These are phyloP conservation scores for Helianthus annuus DNA, from an alignment of 129 eudicot genomes.

Conservation along the genomic window DNA sequence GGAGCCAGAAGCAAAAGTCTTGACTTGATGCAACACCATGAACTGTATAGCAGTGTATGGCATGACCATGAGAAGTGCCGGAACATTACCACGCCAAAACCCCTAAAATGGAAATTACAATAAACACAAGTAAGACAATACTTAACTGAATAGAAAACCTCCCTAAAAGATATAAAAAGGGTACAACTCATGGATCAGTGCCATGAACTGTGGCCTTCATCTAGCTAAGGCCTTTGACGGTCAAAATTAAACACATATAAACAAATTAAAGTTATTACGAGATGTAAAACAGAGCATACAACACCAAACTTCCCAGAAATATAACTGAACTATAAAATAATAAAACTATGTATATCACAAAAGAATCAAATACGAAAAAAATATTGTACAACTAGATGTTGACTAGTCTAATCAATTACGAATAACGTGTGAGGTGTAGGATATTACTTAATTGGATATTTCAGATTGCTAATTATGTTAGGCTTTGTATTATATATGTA, in stretches of 20 bases:
- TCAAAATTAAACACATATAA: neutral
- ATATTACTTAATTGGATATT: neutral
- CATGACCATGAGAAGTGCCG: slow-evolving; percentile 97
- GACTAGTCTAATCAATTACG: neutral
- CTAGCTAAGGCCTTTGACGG: neutral
- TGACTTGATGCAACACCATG: slow-evolving; percentile 76
- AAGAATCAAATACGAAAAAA: neutral
- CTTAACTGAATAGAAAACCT: neutral
- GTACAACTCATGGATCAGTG: slow-evolving; percentile 1
- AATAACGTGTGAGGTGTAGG: neutral
- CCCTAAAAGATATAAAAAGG: neutral
- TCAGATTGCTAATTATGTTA: no score
- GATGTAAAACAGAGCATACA: neutral
- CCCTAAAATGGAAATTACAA: slow-evolving; percentile 46
- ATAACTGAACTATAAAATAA: neutral
- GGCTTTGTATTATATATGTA: no score
- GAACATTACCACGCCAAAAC: slow-evolving; percentile 99
- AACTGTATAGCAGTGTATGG: slow-evolving; percentile 96
- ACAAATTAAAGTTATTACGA: neutral
- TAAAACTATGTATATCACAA: neutral
- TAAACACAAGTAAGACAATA: neutral
- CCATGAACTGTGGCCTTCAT: neutral
- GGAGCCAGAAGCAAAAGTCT: slow-evolving; percentile 81
- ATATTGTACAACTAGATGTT: neutral
- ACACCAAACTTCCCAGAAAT: neutral